phyloP scores from a whole-genome alignment of 352 stramenopile species.

The Pythium guiyangense region DNA sequence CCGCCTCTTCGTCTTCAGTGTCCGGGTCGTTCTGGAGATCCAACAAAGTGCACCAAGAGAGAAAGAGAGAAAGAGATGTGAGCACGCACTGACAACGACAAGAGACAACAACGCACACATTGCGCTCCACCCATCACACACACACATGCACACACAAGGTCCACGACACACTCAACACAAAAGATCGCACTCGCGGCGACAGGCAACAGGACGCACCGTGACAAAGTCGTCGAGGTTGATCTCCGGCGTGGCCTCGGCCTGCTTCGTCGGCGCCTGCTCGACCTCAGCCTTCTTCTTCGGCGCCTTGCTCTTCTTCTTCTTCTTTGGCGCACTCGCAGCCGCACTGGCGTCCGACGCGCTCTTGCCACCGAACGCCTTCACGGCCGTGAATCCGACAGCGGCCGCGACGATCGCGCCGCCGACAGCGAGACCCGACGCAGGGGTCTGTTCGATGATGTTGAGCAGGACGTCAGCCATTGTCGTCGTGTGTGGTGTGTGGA shows the following conservation, averaged over 20 bases:
- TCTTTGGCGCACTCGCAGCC: constrained; percentile 42
- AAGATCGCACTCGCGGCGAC: background rate
- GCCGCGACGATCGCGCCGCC: constrained; percentile 62
- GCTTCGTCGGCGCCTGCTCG: constrained; percentile 14
- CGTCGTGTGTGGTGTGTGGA: background rate
- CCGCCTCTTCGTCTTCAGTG: constrained; percentile 75
- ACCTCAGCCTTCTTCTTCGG: constrained; percentile 22
- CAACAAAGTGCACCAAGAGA: background rate
- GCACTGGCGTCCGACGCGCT: constrained; percentile 12
- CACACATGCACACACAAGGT: background rate
- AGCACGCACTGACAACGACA: background rate
- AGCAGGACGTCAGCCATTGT: constrained; percentile 63
- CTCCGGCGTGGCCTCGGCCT: constrained; percentile 24
- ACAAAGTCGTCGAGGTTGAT: constrained; percentile 79
- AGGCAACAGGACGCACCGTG: constrained; percentile 11
- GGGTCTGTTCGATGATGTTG: constrained; percentile 58
- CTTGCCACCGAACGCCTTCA: constrained; percentile 56
- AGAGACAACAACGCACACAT: background rate
- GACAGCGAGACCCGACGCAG: constrained; percentile 55
- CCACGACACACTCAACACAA: background rate
- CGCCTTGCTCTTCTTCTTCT: constrained; percentile 57
- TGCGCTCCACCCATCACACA: background rate
- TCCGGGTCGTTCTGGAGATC: constrained; percentile 53
- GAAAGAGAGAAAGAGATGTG: background rate
- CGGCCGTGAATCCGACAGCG: constrained; percentile 61